Percentiles rank a stretch among this genome's conserved stretches.
These are phyloP conservation scores for Quillaja saponaria DNA, from an alignment of 306 rosid species.

Conservation along the genomic window DNA sequence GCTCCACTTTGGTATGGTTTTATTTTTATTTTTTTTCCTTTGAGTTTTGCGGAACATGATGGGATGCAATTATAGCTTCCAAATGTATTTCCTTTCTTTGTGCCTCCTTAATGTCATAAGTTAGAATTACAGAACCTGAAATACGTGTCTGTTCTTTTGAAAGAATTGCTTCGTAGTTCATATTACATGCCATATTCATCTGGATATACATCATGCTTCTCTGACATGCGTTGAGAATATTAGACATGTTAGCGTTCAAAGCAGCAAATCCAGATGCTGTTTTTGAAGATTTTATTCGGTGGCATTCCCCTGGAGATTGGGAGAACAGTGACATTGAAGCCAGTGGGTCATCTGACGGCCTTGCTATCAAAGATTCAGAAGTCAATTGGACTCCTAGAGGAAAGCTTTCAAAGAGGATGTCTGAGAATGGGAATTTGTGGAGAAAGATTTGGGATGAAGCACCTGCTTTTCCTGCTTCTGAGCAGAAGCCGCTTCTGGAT, in stretches of 20 bases:
- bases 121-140: background rate
- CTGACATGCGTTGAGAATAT: background rate
- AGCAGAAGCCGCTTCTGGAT: conserved; percentile 91
- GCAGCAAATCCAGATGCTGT: conserved; percentile 93
- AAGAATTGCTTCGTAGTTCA: conserved; percentile 10
- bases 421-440: conserved; percentile 92
- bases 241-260: conserved; percentile 97
- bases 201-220: too few species aligned
- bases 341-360: conserved; percentile 42
- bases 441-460: conserved; percentile 78
- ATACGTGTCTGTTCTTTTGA: background rate
- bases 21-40: too few species aligned
- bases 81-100: too few species aligned
- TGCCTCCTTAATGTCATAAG: too few species aligned
- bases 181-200: conserved; percentile 2
- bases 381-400: conserved; percentile 82
- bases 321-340: conserved; percentile 47
- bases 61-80: too few species aligned
- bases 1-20: too few species aligned
- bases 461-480: conserved; percentile 73
- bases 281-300: conserved; percentile 94
- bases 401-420: conserved; percentile 88
- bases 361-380: conserved; percentile 37
- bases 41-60: too few species aligned
- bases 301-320: conserved; percentile 99